Evolutionary conservation across 2,329 filamentous ascomycete species (phyloP), one percentile per base, ranked within the genome.

Genomic region (Paecilomyces formosus): DNA sequence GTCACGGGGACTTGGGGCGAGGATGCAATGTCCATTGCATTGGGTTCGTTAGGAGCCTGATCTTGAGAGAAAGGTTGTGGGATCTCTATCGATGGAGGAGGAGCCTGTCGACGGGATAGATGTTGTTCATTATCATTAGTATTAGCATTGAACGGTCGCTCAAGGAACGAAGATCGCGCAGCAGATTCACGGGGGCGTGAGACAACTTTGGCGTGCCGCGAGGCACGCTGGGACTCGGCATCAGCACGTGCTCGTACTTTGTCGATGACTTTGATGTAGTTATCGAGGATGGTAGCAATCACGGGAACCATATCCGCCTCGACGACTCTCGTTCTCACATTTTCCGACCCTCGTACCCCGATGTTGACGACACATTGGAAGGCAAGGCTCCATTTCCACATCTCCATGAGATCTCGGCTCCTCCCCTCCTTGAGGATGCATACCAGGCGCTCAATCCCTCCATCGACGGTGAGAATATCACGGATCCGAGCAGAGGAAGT

Each of bases 281-380:
- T 97, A 77, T 97, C 92, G 61, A 99, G 85, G 57, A 99, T 96
- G 54, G 94, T 97, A 57, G 94, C 94, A 68, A 99, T 97, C 68
- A 99, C 94, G 1, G 94, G 94, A 3, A 99, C 94, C 90, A 99
- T 97, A 75, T 99, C 94, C 62, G 94, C 94, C 78, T 99, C 94
- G 56, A 99, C 94, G 2, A 99, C 93, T 64, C 94, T 85, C 59
- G 94, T 97, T 66, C 94, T 86, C 60, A 99, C 94, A 65, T 85
- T 87, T 78, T 99, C 94, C 12, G 94, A 97, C 60, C 94, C 94
- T 66, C 94, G 86, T 60, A 99, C 93, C 58, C 94, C 94, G 71
- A 99, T 97, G 75, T 99, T 99, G 72, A 99, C 94, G 64, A 97
- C 92, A 74, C 94, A 99, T 76, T 97, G 94, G 75, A 99, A 99